Conservation (phyloP, 1,139 yeast species). For the Sugiyamaella pinicola region DNA sequence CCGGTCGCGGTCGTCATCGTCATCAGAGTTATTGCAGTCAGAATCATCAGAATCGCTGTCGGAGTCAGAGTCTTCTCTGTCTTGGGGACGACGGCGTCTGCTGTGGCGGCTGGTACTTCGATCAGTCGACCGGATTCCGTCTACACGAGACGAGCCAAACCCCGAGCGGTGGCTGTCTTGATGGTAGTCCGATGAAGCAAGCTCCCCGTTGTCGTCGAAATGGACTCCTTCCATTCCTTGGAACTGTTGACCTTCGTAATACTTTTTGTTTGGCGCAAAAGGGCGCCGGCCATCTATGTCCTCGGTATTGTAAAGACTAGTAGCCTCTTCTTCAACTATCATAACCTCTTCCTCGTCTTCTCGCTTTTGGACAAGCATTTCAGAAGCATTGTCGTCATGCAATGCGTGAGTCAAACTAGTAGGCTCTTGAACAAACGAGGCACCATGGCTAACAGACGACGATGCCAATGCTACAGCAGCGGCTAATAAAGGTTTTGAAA, state of each 20-base stretch:
- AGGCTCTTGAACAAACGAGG: neutral
- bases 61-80: neutral
- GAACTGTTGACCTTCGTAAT: neutral
- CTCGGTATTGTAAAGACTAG: neutral
- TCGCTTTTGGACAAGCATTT: conserved; percentile 5
- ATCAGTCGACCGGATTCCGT: conserved; percentile 4
- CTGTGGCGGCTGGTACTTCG: neutral
- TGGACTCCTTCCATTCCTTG: neutral
- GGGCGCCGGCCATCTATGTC: neutral
- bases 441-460: conserved; percentile 6
- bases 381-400: neutral
- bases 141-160: conserved; percentile 5
- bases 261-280: neutral
- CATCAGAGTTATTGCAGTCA: conserved; percentile 15
- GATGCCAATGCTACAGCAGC: conserved; percentile 12
- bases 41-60: neutral
- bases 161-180: neutral
- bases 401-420: conserved; percentile 2
- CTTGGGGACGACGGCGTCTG: conserved; percentile 8
- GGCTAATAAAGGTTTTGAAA: conserved; percentile 13
- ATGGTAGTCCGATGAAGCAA: neutral
- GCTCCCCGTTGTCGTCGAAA: conserved; percentile 2
- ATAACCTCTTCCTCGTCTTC: conserved; percentile 11
- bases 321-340: neutral
- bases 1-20: conserved; percentile 1